Conservation (phyloP, 345 rosid species). For the Garcia nutans region DNA sequence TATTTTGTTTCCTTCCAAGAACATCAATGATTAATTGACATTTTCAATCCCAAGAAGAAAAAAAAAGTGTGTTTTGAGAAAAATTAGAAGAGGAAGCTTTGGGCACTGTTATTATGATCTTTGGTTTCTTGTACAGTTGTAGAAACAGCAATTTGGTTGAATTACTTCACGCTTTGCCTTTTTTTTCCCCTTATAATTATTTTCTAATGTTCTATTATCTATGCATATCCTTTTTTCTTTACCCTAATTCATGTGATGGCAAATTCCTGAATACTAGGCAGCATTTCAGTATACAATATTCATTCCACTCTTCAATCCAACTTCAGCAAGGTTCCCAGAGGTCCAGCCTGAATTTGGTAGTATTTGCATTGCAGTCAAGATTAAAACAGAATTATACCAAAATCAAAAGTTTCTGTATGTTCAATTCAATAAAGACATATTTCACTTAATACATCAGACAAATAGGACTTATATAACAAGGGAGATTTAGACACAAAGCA, state of each 20-base stretch:
- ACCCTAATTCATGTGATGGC: background rate
- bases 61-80: constrained; percentile 4
- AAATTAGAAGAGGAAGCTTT: constrained; percentile 9
- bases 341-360: background rate
- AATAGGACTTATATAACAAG: background rate
- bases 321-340: background rate
- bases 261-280: constrained; percentile 12
- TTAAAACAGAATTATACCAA: background rate
- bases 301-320: background rate
- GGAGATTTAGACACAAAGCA: background rate
- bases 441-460: too few species aligned
- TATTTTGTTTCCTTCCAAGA: constrained; percentile 9
- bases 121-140: constrained; percentile 55
- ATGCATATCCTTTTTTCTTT: constrained; percentile 8
- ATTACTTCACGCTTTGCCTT: constrained; percentile 17
- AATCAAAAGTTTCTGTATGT: too few species aligned
- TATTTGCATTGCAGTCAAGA: background rate
- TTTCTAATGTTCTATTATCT: background rate
- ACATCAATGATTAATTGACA: constrained; percentile 20
- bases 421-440: too few species aligned
- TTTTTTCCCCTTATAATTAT: background rate
- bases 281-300: background rate
- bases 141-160: constrained; percentile 39
- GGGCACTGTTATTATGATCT: constrained; percentile 15
- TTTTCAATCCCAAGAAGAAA: constrained; percentile 23